These are phyloP conservation scores for Heritiera fomes DNA, from an alignment of 345 rosid genomes.

Conservation along the genomic window DNA sequence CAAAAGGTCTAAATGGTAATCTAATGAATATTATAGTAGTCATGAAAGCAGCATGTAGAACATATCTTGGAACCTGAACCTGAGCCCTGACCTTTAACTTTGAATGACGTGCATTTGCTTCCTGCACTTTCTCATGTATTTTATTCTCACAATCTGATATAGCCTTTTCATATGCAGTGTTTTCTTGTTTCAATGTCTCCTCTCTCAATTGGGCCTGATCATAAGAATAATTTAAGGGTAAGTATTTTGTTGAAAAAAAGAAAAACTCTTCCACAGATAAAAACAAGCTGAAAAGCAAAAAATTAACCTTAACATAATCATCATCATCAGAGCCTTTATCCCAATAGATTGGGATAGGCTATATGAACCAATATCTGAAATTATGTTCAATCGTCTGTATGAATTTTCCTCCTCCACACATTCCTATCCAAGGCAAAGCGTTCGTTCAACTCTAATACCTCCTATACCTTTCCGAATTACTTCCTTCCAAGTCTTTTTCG, in stretches of 20 bases:
- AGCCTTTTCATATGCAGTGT: slow-evolving; percentile 74
- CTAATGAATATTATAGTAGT: neutral
- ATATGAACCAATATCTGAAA: too few species aligned
- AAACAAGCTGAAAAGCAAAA: neutral
- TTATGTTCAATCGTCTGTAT: too few species aligned
- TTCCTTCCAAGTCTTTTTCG: too few species aligned
- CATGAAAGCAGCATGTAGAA: neutral
- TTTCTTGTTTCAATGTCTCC: slow-evolving; percentile 69
- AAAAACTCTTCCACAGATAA: slow-evolving; percentile 1
- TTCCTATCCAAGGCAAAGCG: too few species aligned
- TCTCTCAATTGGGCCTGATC: slow-evolving; percentile 76
- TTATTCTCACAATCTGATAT: slow-evolving; percentile 68
- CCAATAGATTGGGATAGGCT: too few species aligned
- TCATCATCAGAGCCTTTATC: too few species aligned
- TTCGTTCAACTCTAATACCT: too few species aligned
- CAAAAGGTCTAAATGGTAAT: neutral
- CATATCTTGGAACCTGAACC: neutral
- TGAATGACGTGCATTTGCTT: slow-evolving; percentile 52
- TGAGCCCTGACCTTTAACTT: slow-evolving; percentile 59
- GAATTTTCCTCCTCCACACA: too few species aligned
- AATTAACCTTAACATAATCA: neutral
- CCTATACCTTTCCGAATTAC: too few species aligned
- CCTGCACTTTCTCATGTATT: slow-evolving; percentile 67
- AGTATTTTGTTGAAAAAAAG: neutral
- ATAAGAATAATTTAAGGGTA: neutral